Evolutionary conservation across 202 grass and related monocot species (phyloP).

Genomic region (Zoysia matrella): DNA sequence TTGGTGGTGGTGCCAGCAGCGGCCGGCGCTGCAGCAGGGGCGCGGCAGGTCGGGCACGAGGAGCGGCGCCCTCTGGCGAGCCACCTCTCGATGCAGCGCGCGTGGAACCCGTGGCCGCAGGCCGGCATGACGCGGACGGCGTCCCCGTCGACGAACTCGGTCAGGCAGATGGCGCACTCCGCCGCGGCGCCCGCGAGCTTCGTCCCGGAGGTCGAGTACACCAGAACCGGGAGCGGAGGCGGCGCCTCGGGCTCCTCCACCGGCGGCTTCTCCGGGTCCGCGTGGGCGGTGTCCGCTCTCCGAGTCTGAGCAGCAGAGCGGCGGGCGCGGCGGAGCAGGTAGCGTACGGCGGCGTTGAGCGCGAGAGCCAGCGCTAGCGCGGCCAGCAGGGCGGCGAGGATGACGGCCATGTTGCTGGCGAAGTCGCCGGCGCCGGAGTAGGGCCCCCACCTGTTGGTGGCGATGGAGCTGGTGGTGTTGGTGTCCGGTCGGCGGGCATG

Average conservation of each 20-base stretch:
- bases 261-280: not conserved
- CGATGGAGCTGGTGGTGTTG: slow-evolving; percentile 9
- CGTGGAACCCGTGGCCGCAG: slow-evolving; percentile 80
- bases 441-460: slow-evolving; percentile 62
- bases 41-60: slow-evolving; percentile 80
- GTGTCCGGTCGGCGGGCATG: not conserved
- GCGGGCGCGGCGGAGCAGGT: slow-evolving; percentile 45
- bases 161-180: slow-evolving; percentile 39
- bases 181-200: slow-evolving; percentile 41
- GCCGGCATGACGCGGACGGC: slow-evolving; percentile 59
- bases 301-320: not conserved
- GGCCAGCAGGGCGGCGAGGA: slow-evolving; percentile 69
- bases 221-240: slow-evolving; percentile 28
- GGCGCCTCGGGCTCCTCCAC: not conserved
- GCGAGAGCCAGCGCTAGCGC: slow-evolving; percentile 58
- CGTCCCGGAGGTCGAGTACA: slow-evolving; percentile 49
- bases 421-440: slow-evolving; percentile 80
- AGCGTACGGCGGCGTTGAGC: slow-evolving; percentile 57
- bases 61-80: slow-evolving; percentile 45
- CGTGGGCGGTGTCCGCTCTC: too few relatives aligned
- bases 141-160: slow-evolving; percentile 70
- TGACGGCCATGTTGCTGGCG: slow-evolving; percentile 81
- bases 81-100: slow-evolving; percentile 79
- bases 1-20: too few relatives aligned
- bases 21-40: not conserved